Evolutionary conservation across 306 rosid genomes (phyloP), one percentile per base, ranked within the genome.

Genomic region (Acacia melanoxylon): DNA sequence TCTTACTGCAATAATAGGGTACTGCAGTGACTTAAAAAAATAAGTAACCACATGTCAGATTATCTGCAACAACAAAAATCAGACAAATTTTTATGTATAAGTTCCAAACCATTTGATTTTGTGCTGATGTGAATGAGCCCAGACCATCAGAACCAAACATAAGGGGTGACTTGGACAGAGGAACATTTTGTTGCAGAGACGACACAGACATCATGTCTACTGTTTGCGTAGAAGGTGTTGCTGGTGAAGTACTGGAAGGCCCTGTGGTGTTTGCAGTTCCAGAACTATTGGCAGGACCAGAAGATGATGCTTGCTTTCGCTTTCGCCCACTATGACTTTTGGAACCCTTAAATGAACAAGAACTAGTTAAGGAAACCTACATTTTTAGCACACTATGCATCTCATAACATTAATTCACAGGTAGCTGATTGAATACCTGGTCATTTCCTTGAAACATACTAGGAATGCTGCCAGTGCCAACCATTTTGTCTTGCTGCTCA

Each of bases 261-360:
- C 89, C 94, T 14, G 90, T 78, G 74, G 91, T 89, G 78, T 90
- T 92, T 80, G 86, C 87, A 16, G 94, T 89, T 63, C 94, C 94
- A 67, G 93, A 85, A 84, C 94, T 87, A 75, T 87, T 87, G 73
- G 91, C 87, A 78, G 89, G 87, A 71, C 89, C 89, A 45, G 92
- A 86, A 76, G 92, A 87, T 76, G 93, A 83, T 71, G 84, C 83
- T 59, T 83, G 86, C 85, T 91, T 93, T 85, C 90, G 83, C 88
- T 91, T 93, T 78, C 85, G 83, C 58, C 78, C 89, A 58, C 67
- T 75, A 80, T 89, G 85, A 87, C 65, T 74, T 72, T 88, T 88
- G 79, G 91, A 78, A 79, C 72, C 89, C 94, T 93, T 79, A 14
- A 20, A 85, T 3, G 72, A 69, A 48, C 56, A 46, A 46, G 84